A percentile compares a stretch with the other conserved stretches of the same genome.
These are phyloP conservation scores for Suhomyces faveliae DNA, from an alignment of 805 yeast species.

Conservation along the genomic window DNA sequence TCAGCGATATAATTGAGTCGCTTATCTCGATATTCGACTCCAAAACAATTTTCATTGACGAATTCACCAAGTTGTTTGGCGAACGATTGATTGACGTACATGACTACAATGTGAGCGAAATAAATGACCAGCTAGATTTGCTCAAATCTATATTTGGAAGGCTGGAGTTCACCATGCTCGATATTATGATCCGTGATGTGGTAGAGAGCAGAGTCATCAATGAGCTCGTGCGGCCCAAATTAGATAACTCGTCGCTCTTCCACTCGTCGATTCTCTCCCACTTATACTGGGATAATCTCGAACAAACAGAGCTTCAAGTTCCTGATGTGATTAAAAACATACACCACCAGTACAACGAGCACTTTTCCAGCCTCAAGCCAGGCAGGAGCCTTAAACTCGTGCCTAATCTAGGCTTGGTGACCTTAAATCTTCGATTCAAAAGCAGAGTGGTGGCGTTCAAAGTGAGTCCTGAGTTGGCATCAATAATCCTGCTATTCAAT, in stretches of 20 bases:
- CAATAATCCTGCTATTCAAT: constrained; percentile 53
- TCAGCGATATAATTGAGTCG: constrained; percentile 68
- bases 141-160: constrained; percentile 67
- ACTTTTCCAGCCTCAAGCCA: constrained; percentile 45
- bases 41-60: constrained; percentile 63
- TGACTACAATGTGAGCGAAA: constrained; percentile 39
- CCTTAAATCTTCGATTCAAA: constrained; percentile 48
- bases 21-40: constrained; percentile 70
- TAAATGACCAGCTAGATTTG: constrained; percentile 45
- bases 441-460: constrained; percentile 40
- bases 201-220: constrained; percentile 53
- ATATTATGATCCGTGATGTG: constrained; percentile 82
- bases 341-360: constrained; percentile 43
- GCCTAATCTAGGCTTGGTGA: constrained; percentile 61
- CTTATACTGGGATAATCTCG: constrained; percentile 62
- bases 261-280: constrained; percentile 69
- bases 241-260: constrained; percentile 18
- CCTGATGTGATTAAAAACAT: constrained; percentile 46
- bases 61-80: constrained; percentile 62
- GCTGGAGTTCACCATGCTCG: constrained; percentile 63
- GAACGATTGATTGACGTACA: constrained; percentile 47
- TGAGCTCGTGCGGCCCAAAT: constrained; percentile 26
- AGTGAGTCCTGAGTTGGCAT: constrained; percentile 71
- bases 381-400: constrained; percentile 61
- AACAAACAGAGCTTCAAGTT: constrained; percentile 40